Evolutionary conservation across 1,139 yeast genomes (phyloP), one percentile per base, ranked within the genome.

Genomic region (Lizanozyma gosingica): DNA sequence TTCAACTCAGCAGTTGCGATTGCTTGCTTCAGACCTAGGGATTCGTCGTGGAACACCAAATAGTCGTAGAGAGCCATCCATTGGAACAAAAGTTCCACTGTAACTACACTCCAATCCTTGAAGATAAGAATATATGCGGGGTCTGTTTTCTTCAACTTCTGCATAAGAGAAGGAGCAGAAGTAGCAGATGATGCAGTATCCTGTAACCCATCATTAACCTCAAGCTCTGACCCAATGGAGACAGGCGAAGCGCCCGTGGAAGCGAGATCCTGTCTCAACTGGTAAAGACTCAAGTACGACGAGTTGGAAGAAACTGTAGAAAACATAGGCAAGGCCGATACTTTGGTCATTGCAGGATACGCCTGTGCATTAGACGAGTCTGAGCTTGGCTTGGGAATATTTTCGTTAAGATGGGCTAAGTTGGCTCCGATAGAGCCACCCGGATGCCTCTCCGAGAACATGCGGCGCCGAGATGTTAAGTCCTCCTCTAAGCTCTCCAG

Each of bases 361-460:
- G 15, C 17, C 38, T 33, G 14, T 11, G 15, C 17, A 34, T 15
- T 35, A 50, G 40, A 6, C 6, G 29, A 22, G 29, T 22, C 11
- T 22, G 29, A 22, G 11, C 9, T 22, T 6, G 29, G 29, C 29
- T 22, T 22, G 11, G 29, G 6, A 22, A 22, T 11, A 40, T 58
- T 61, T 18, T 58, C 62, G 45, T 65, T 63, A 42, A 65, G 55
- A 41, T 65, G 66, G 38, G 68, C 59, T 47, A 69, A 63, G 44
- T 60, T 70, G 35, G 76, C 71, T 15, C 95, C 95, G 51, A 87
- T 86, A 2, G 94, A 84, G 18, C 96, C 96, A 32, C 95, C 95
- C 1, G 96, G 96, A 54, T 87, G 96, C 54, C 82, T 74, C 45
- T 71, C 71, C 6, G 83, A 79, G 57, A 87, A 87, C 38, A 71